Evolutionary conservation across 2,329 filamentous ascomycete genomes (phyloP).

Genomic region (Alternaria triticina): DNA sequence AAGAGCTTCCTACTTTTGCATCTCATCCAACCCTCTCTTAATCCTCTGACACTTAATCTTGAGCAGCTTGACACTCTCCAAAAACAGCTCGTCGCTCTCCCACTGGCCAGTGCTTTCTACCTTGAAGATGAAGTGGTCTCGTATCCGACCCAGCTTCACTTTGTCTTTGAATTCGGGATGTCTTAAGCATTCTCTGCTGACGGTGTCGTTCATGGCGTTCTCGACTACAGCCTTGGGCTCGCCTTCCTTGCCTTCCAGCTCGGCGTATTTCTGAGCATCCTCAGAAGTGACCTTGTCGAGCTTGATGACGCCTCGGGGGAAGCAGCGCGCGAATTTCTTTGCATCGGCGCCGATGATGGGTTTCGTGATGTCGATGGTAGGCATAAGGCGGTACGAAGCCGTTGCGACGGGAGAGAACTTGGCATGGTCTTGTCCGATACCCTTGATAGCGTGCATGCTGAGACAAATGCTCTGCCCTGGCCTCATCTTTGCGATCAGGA

Average conservation of each 20-base stretch:
- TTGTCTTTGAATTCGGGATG: slow-evolving; percentile 94
- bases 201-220: slow-evolving; percentile 91
- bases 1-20: slow-evolving; percentile 30
- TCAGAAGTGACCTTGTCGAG: slow-evolving; percentile 73
- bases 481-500: slow-evolving; percentile 90
- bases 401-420: slow-evolving; percentile 98
- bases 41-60: slow-evolving; percentile 82
- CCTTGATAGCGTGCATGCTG: slow-evolving; percentile 93
- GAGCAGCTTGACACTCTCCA: slow-evolving; percentile 84
- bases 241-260: slow-evolving; percentile 76
- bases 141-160: slow-evolving; percentile 86
- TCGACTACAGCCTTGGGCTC: slow-evolving; percentile 86
- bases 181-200: slow-evolving; percentile 88
- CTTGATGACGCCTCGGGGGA: slow-evolving; percentile 85
- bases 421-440: slow-evolving; percentile 89
- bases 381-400: slow-evolving; percentile 88
- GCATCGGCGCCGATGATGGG: slow-evolving; percentile 90
- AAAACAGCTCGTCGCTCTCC: slow-evolving; percentile 89
- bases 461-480: slow-evolving; percentile 87
- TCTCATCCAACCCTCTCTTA: slow-evolving; percentile 68
- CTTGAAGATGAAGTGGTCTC: slow-evolving; percentile 97
- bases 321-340: slow-evolving; percentile 87
- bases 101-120: slow-evolving; percentile 96
- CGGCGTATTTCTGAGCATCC: slow-evolving; percentile 67
- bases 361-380: slow-evolving; percentile 79